phyloP scores from a whole-genome alignment of 805 yeast genomes.

The Scheffersomyces stipitis region DNA sequence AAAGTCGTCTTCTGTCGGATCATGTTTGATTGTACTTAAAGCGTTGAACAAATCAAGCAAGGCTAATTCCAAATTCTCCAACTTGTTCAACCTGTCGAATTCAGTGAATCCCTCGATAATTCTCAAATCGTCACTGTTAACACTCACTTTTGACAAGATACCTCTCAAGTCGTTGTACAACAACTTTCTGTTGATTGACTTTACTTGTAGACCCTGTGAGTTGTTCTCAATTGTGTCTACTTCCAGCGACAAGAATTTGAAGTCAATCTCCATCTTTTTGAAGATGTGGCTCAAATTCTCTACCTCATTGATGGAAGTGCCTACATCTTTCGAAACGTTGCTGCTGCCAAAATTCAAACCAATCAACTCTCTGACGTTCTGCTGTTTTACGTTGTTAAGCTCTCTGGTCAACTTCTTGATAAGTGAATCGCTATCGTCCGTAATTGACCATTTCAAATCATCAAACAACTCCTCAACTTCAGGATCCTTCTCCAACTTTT shows the following conservation, averaged over 20 bases:
- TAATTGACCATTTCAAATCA: conserved; percentile 73
- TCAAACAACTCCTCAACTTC: conserved; percentile 68
- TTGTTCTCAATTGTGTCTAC: conserved; percentile 70
- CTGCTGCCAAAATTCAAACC: conserved; percentile 35
- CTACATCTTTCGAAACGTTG: conserved; percentile 32
- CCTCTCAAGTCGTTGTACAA: conserved; percentile 68
- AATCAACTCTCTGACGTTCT: conserved; percentile 51
- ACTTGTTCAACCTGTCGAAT: conserved; percentile 44
- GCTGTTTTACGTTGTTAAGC: conserved; percentile 60
- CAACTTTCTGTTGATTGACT: conserved; percentile 76
- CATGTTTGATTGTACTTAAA: conserved; percentile 56
- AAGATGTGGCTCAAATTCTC: conserved; percentile 37
- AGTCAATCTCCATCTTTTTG: conserved; percentile 40
- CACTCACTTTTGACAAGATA: conserved; percentile 68
- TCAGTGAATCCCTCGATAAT: conserved; percentile 49
- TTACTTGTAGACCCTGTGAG: conserved; percentile 80
- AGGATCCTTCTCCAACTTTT: conserved; percentile 31
- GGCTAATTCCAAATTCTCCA: conserved; percentile 52
- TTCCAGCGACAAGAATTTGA: conserved; percentile 54
- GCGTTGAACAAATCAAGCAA: conserved; percentile 62
- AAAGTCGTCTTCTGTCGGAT: conserved; percentile 38
- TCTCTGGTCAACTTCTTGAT: conserved; percentile 59
- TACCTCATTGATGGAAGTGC: conserved; percentile 32
- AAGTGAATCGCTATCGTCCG: conserved; percentile 61
- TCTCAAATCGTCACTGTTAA: conserved; percentile 55